Evolutionary conservation across 106 monocot species (phyloP), one percentile per base, ranked within the genome.

Genomic region (Acorus gramineus): DNA sequence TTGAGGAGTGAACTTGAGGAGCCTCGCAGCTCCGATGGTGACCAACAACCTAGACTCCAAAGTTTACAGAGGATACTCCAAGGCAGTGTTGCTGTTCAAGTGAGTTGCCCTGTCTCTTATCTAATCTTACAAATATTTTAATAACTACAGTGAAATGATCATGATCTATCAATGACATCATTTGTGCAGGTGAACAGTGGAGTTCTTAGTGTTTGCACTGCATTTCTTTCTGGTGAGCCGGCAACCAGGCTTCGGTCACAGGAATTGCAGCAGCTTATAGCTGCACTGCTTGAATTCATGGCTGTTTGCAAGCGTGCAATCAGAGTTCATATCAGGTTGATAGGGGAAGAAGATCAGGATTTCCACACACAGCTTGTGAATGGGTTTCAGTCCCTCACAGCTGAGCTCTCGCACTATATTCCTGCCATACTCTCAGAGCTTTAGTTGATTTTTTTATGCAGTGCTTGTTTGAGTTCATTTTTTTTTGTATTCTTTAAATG

Each of bases 351-450:
- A 71, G 98, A 99, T 66, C 98, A 99, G 57, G 98, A 99, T 54
- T 99, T 92, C 63, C 98, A 99, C 77, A 89, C 98, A 1, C 98
- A 99, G 79, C 89, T 99, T 56, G 98, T 99, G 14, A 99, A 99
- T 54, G 98, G 92, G 1, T 99, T 98, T 71, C 98, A 98, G 56
- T 98, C 98, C 45, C 84, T 98, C 7, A 98, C 98, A 12, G 98
- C 98, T 42, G 98, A 98, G 85, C 83, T 98, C 51, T 98, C 98
- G 6, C 98, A 98, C 60, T 98, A 92, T 60, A 98, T 98, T 62
- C 98, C 98, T 14, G 98, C 98, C 42, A 98, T 98, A 72, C 88
- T 98, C 42, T 98, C 98, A 0, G 98, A 98, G 77, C 81, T 98
- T 6, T 77, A 52, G 61, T 7, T 42, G 3, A 46, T 46, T 8